Conservation (phyloP, 305 asterid genomes). For the Rubia balearica region DNA sequence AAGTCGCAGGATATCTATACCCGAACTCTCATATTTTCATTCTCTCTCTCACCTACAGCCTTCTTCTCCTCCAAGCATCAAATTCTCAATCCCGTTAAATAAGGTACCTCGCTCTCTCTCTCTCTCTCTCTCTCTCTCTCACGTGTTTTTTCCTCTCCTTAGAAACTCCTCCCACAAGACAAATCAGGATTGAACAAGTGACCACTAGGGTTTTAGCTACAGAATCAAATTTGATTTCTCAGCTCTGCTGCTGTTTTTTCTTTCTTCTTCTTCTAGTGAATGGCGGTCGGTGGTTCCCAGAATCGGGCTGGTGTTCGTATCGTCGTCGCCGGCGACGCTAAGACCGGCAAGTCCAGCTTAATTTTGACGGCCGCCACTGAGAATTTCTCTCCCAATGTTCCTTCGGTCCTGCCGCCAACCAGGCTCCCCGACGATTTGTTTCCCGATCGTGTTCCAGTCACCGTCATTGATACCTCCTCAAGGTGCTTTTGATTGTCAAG, state of each 20-base stretch:
- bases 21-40: background rate
- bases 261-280: slow-evolving; percentile 11
- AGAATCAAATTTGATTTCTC: background rate
- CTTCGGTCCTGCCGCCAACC: slow-evolving; percentile 86
- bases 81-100: background rate
- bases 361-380: slow-evolving; percentile 81
- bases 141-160: slow-evolving; percentile 16
- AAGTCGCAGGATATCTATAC: background rate
- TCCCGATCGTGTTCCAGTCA: slow-evolving; percentile 88
- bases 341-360: slow-evolving; percentile 92
- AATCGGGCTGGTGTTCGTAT: slow-evolving; percentile 47
- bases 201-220: slow-evolving; percentile 21
- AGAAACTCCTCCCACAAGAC: slow-evolving; percentile 20
- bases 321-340: slow-evolving; percentile 86
- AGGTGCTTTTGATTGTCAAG: slow-evolving; percentile 37
- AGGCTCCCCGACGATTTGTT: slow-evolving; percentile 84
- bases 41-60: background rate
- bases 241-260: background rate
- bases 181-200: background rate
- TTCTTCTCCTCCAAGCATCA: slow-evolving; percentile 10
- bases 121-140: too few species aligned
- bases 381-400: slow-evolving; percentile 52
- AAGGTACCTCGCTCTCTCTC: background rate
- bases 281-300: slow-evolving; percentile 71
- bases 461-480: slow-evolving; percentile 83